phyloP scores from a whole-genome alignment of 805 yeast species.

The Candida palmyrensis region DNA sequence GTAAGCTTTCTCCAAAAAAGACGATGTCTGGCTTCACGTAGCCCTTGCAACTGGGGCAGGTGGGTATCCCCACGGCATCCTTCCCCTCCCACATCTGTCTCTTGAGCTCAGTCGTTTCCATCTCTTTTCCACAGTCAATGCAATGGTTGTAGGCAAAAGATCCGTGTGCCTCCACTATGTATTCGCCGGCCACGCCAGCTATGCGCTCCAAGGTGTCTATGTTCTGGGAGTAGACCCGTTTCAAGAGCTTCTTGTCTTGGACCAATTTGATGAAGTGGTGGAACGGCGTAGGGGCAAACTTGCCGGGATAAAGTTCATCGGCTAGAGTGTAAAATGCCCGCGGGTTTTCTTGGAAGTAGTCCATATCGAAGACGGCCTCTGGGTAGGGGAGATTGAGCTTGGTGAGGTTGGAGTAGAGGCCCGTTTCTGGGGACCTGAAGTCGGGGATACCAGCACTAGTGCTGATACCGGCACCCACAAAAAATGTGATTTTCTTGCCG shows the following conservation, averaged over 20 bases:
- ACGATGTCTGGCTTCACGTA: slow-evolving; percentile 90
- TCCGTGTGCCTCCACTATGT: slow-evolving; percentile 89
- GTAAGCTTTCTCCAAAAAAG: slow-evolving; percentile 88
- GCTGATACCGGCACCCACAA: slow-evolving; percentile 92
- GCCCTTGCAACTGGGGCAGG: slow-evolving; percentile 64
- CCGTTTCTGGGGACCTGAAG: slow-evolving; percentile 87
- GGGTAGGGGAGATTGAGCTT: slow-evolving; percentile 79
- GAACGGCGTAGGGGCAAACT: slow-evolving; percentile 75
- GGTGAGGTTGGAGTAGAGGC: slow-evolving; percentile 75
- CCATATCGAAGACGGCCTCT: slow-evolving; percentile 93
- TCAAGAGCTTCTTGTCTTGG: slow-evolving; percentile 56
- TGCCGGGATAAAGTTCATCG: slow-evolving; percentile 82
- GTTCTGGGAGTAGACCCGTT: slow-evolving; percentile 84
- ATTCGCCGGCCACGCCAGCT: slow-evolving; percentile 66
- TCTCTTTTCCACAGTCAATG: slow-evolving; percentile 60
- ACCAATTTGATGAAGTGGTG: slow-evolving; percentile 68
- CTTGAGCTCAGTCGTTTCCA: slow-evolving; percentile 44
- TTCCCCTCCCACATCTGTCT: slow-evolving; percentile 28
- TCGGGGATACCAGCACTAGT: slow-evolving; percentile 95
- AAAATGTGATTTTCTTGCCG: slow-evolving; percentile 50
- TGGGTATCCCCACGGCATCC: slow-evolving; percentile 38
- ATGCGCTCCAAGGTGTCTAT: slow-evolving; percentile 87
- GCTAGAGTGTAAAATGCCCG: slow-evolving; percentile 82
- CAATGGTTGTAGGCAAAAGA: slow-evolving; percentile 85
- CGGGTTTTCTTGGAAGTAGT: slow-evolving; percentile 70